phyloP scores from a whole-genome alignment of 2,329 filamentous ascomycete species.

The Sphaceloma murrayae region DNA sequence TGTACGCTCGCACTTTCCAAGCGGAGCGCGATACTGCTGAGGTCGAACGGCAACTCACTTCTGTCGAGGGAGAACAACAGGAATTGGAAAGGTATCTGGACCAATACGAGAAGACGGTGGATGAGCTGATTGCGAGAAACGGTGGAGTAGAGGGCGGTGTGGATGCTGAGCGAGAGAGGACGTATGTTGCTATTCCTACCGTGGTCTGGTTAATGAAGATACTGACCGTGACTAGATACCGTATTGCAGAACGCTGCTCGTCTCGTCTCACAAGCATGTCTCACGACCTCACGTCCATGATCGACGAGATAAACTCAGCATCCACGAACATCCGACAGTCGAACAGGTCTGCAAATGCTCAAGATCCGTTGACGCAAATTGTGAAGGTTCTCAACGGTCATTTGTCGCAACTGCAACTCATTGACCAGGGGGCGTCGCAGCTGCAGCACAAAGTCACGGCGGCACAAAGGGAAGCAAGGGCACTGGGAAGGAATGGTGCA shows the following conservation, averaged over 20 bases:
- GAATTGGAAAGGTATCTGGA: conserved; percentile 84
- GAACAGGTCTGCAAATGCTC: conserved; percentile 46
- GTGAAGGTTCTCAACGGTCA: conserved; percentile 92
- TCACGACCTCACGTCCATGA: conserved; percentile 87
- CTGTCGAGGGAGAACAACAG: conserved; percentile 85
- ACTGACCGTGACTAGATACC: conserved; percentile 48
- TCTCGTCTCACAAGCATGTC: conserved; percentile 89
- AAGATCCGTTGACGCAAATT: conserved; percentile 73
- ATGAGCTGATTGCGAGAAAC: conserved; percentile 70
- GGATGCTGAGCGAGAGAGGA: conserved; percentile 90
- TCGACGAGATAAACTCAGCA: conserved; percentile 93
- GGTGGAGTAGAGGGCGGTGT: conserved; percentile 60
- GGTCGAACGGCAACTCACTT: conserved; percentile 81
- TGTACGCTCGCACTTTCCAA: conserved; percentile 86
- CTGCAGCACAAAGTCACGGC: conserved; percentile 73
- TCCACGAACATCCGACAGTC: conserved; percentile 84
- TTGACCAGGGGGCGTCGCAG: conserved; percentile 73
- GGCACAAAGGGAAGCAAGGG: conserved; percentile 68
- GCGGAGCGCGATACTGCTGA: conserved; percentile 87
- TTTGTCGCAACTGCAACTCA: conserved; percentile 82
- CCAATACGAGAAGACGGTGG: conserved; percentile 82
- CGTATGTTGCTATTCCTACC: conserved; percentile 43
- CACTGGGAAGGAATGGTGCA: conserved; percentile 40
- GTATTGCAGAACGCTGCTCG: conserved; percentile 85
- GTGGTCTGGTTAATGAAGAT: conserved; percentile 9